Conservation (phyloP, 768 basidiomycete species). For the Phanerochaete sordida region DNA sequence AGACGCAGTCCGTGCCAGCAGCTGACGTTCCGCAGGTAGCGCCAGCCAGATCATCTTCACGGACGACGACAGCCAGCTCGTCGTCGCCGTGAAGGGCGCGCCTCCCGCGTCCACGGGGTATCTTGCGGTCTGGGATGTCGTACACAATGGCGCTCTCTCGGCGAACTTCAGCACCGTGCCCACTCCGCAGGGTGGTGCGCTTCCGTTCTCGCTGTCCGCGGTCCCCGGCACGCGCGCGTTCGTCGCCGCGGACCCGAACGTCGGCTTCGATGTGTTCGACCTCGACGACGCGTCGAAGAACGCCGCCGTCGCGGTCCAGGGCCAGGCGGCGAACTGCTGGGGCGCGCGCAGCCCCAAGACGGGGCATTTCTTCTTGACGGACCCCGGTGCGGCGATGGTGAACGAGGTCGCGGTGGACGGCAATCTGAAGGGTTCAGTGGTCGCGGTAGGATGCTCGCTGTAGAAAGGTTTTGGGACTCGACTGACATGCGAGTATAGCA, state of each 20-base stretch:
- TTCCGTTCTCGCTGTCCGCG: slow-evolving; percentile 46
- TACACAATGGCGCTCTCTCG: slow-evolving; percentile 41
- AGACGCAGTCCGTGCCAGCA: no score
- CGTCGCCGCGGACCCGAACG: slow-evolving; percentile 26
- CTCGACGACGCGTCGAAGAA: slow-evolving; percentile 16
- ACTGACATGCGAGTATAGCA: no score
- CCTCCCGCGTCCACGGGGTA: slow-evolving; percentile 43
- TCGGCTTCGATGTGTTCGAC: slow-evolving; percentile 29
- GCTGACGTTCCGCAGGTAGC: slow-evolving; percentile 36
- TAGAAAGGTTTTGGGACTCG: no score
- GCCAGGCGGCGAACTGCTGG: slow-evolving; percentile 30
- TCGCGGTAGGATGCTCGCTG: slow-evolving; percentile 29
- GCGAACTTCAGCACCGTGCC: slow-evolving; percentile 33
- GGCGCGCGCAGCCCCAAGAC: slow-evolving; percentile 25
- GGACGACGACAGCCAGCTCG: slow-evolving; percentile 39
- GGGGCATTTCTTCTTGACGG: slow-evolving; percentile 30
- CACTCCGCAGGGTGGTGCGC: slow-evolving; percentile 37
- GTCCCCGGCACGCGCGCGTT: slow-evolving; percentile 28
- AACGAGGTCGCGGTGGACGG: slow-evolving; percentile 46
- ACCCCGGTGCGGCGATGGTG: slow-evolving; percentile 24
- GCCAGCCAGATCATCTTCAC: slow-evolving; percentile 45
- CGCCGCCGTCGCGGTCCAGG: slow-evolving; percentile 21
- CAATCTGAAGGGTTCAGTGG: slow-evolving; percentile 42
- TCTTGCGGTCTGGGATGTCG: slow-evolving; percentile 48
- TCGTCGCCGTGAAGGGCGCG: slow-evolving; percentile 47